Percentiles rank a stretch among this genome's conserved stretches.
These are phyloP conservation scores for Thalia dealbata DNA, from an alignment of 176 grass and related monocot species.

Conservation along the genomic window DNA sequence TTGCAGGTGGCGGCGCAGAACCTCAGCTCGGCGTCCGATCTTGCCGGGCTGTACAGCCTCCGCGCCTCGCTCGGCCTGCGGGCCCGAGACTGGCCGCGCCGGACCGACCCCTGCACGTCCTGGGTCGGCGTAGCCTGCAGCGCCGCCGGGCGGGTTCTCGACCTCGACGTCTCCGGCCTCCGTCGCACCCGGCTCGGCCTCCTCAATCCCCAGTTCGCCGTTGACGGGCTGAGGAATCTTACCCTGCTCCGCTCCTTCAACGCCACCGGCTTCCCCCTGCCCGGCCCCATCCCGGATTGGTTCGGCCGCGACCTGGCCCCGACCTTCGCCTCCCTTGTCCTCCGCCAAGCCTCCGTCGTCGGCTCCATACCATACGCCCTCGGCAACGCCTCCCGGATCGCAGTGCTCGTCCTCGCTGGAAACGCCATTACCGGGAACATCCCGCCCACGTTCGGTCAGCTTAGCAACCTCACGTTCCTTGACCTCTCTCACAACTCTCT, in stretches of 20 bases:
- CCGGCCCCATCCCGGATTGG: conserved; percentile 59
- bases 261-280: conserved; percentile 69
- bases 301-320: conserved; percentile 42
- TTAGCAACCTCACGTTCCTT: conserved; percentile 51
- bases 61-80: conserved; percentile 61
- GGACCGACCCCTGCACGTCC: conserved; percentile 40
- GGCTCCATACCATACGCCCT: conserved; percentile 47
- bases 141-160: conserved; percentile 38
- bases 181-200: conserved; percentile 44
- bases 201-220: conserved; percentile 29
- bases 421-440: conserved; percentile 33
- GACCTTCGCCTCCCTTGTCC: conserved; percentile 44
- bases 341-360: conserved; percentile 29
- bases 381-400: conserved; percentile 39
- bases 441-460: conserved; percentile 41
- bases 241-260: conserved; percentile 43
- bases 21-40: conserved; percentile 28
- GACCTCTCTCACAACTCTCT: conserved; percentile 47
- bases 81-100: conserved; percentile 45
- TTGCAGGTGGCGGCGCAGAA: conserved; percentile 2
- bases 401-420: conserved; percentile 43
- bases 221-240: conserved; percentile 46
- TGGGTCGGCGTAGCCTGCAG: conserved; percentile 66
- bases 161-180: conserved; percentile 38
- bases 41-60: conserved; percentile 34